Base-by-base conservation (phyloP, 2,329 filamentous ascomycete species). In the Fusarium sp. region DNA sequence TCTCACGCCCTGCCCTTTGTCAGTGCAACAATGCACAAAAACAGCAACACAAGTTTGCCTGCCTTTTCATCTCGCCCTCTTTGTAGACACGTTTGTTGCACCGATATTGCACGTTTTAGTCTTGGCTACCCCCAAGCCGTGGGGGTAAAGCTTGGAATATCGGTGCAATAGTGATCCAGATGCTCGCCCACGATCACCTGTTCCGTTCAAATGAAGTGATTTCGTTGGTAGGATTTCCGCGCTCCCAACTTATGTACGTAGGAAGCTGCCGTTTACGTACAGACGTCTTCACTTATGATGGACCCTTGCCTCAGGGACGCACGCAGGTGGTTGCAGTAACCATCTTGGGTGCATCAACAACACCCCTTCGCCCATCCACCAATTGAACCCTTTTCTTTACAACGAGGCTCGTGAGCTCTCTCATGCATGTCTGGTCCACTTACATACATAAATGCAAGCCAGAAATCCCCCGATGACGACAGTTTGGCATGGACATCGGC, bases 401-500 rank as follows among this genome's bases (percentile, higher is more conserved):
- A 51, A 51, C 59, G 61, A 70, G 25, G 63, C 58, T 56, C 60
- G 58, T 66, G 58, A 69, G 61, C 29, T 53, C 62, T 54, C 41
- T 51, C 60, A 63, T 42, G 50, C 60, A 63, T 42, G 50, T 17
- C 61, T 63, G 43, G 46, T 43, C 57, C 53, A 52, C 52, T 59
- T 55, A 51, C 61, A 50, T 68, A 49, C 57, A 67, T 52, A 69
- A 57, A 55, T 43, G 58, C 62, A 63, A 31, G 63, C 66, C 46
- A 63, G 47, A 62, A 58, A 67, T 61, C 46, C 39, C 50, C 60
- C 66, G 54, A 73, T 70, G 67, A 72, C 69, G 67, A 65, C 67
- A 71, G 43, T 47, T 66, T 56, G 48, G 67, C 58, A 48, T 61
- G 39, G 58, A 39, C 58, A 52, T 61, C 50, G 46, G 60, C 57